A percentile compares a stretch with the other conserved stretches of the same genome.
Conservation (phyloP, 2,329 filamentous ascomycete species). For the Calonectria montana region DNA sequence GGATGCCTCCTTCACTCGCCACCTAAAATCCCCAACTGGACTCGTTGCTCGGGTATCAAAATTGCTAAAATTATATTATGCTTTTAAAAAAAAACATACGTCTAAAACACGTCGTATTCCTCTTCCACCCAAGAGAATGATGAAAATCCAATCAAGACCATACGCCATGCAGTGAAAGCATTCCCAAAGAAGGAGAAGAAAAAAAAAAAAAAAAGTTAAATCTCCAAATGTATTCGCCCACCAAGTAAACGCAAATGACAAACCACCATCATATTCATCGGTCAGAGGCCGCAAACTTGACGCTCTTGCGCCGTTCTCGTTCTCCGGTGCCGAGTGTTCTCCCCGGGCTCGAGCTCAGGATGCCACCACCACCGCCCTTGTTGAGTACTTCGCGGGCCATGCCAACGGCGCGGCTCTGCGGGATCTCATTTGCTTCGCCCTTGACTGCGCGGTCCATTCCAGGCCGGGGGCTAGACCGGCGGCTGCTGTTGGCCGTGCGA, state of each 20-base stretch:
- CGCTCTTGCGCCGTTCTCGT: slow-evolving; percentile 71
- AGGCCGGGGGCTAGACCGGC: slow-evolving; percentile 45
- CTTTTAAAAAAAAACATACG: not conserved
- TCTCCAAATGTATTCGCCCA: no score
- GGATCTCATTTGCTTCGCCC: slow-evolving; percentile 65
- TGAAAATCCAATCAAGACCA: not conserved
- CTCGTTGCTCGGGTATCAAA: not conserved
- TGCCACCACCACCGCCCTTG: slow-evolving; percentile 44
- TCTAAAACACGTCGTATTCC: not conserved
- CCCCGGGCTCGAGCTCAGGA: slow-evolving; percentile 64
- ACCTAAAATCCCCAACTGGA: not conserved
- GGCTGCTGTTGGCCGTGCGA: slow-evolving; percentile 37
- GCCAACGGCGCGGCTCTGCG: slow-evolving; percentile 70
- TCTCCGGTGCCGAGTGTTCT: slow-evolving; percentile 50
- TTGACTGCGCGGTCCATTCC: slow-evolving; percentile 42
- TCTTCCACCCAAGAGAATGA: not conserved
- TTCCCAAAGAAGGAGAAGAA: not conserved
- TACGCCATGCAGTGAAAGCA: slow-evolving; percentile 6
- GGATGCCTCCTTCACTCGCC: not conserved
- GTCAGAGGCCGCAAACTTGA: slow-evolving; percentile 67
- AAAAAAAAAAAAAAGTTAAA: not conserved
- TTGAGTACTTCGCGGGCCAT: slow-evolving; percentile 66
- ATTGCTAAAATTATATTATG: slow-evolving; percentile 2
- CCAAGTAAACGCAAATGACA: not conserved
- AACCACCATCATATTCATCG: slow-evolving; percentile 1